These are phyloP conservation scores for Themeda triandra DNA, from an alignment of 176 grass and related monocot species.

Conservation along the genomic window DNA sequence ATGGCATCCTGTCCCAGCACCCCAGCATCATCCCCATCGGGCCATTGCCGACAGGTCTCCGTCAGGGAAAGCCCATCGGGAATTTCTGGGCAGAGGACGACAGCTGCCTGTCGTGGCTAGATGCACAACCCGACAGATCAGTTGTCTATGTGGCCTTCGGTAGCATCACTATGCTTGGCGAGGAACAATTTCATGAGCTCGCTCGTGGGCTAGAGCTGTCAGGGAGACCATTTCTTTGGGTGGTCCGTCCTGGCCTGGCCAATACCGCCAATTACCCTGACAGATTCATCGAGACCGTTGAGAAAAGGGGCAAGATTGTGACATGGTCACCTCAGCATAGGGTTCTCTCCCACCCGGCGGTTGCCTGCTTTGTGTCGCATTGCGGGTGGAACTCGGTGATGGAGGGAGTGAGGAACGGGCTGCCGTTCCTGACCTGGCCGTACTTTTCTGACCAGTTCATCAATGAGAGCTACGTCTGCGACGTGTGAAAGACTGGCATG, in stretches of 20 bases:
- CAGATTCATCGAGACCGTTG: too few relatives aligned
- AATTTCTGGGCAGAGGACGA: too few relatives aligned
- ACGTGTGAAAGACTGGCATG: conserved; percentile 27
- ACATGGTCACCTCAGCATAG: conserved; percentile 3
- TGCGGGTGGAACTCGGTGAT: conserved; percentile 59
- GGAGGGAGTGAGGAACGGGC: neutral
- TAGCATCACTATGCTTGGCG: too few relatives aligned
- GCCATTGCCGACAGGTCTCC: conserved; percentile 24
- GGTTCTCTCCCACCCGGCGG: neutral
- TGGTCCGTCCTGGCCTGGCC: conserved; percentile 15
- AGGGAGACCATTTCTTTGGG: too few relatives aligned
- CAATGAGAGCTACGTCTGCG: conserved; percentile 41
- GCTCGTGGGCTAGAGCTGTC: too few relatives aligned
- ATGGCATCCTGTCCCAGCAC: neutral
- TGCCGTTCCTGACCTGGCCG: conserved; percentile 29
- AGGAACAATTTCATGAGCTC: too few relatives aligned
- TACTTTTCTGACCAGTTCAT: conserved; percentile 33
- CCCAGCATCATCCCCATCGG: conserved; percentile 31
- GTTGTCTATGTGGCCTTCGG: too few relatives aligned
- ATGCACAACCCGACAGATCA: too few relatives aligned
- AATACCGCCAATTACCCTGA: neutral
- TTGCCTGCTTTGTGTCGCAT: conserved; percentile 28
- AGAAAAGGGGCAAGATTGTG: conserved; percentile 29
- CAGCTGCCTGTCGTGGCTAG: conserved; percentile 32
- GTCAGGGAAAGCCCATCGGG: too few relatives aligned